These are phyloP conservation scores for Boletus rubescentipes DNA, from an alignment of 768 basidiomycete genomes.

Conservation along the genomic window DNA sequence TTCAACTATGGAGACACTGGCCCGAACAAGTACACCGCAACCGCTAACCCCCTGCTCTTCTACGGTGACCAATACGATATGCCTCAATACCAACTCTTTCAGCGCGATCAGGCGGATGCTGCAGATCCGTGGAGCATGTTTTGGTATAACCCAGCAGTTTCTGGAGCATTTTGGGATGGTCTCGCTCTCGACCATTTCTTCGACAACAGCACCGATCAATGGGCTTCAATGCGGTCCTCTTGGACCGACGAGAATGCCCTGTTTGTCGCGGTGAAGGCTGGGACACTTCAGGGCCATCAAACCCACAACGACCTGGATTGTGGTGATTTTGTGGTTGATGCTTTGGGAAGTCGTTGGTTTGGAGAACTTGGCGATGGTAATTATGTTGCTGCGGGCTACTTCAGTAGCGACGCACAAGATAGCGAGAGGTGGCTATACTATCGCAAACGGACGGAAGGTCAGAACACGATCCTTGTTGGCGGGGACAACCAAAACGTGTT, in stretches of 20 bases:
- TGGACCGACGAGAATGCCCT: slow-evolving; percentile 88
- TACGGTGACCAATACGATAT: slow-evolving; percentile 68
- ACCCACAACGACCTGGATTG: slow-evolving; percentile 94
- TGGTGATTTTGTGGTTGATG: slow-evolving; percentile 95
- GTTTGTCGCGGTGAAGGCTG: slow-evolving; percentile 89
- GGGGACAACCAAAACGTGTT: slow-evolving; percentile 78
- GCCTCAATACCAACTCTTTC: slow-evolving; percentile 81
- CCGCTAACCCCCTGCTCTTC: slow-evolving; percentile 84
- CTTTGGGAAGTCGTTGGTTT: slow-evolving; percentile 89
- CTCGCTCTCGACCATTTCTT: slow-evolving; percentile 83
- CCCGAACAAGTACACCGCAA: slow-evolving; percentile 93
- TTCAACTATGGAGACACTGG: slow-evolving; percentile 66
- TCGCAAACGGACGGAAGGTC: slow-evolving; percentile 95
- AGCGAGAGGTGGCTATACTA: slow-evolving; percentile 87
- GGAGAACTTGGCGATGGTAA: slow-evolving; percentile 92
- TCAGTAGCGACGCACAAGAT: slow-evolving; percentile 67
- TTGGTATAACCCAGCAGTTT: slow-evolving; percentile 86
- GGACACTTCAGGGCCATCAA: slow-evolving; percentile 77
- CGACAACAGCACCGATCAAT: slow-evolving; percentile 66
- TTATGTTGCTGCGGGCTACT: slow-evolving; percentile 78
- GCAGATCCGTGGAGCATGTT: slow-evolving; percentile 86
- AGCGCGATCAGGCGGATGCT: slow-evolving; percentile 85
- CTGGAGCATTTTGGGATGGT: slow-evolving; percentile 92
- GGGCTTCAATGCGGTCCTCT: slow-evolving; percentile 88
- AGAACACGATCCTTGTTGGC: slow-evolving; percentile 87